Conservation (phyloP, 306 rosid species). For the Prinsepia uniflora region DNA sequence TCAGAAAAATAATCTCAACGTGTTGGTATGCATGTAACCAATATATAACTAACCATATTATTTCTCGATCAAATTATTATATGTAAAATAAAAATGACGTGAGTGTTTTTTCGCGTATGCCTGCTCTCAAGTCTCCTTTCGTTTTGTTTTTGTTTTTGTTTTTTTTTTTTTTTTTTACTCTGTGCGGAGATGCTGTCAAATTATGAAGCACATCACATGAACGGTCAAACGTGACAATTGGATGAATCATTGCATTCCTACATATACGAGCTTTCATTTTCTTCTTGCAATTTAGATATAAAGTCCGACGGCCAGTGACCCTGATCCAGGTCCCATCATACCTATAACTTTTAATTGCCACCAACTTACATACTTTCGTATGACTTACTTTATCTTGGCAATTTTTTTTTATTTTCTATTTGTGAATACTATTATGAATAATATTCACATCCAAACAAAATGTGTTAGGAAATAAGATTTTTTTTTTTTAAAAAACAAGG, state of each 20-base stretch:
- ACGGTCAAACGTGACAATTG: slow-evolving; percentile 43
- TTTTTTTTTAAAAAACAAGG: no score
- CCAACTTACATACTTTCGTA: neutral
- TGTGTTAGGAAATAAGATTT: no score
- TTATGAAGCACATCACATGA: slow-evolving; percentile 36
- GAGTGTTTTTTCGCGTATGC: no score
- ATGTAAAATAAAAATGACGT: no score
- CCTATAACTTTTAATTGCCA: neutral
- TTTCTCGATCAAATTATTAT: no score
- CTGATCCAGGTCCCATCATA: neutral
- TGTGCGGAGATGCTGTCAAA: slow-evolving; percentile 33
- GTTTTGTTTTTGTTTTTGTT: neutral
- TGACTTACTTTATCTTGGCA: neutral
- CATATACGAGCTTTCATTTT: neutral
- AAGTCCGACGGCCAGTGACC: neutral
- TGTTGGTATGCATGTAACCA: no score
- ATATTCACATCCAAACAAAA: no score
- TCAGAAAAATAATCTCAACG: no score
- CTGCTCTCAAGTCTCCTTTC: no score
- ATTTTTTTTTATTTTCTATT: neutral
- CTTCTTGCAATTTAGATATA: neutral
- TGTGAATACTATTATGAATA: neutral
- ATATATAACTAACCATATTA: no score
- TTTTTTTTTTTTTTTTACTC: no score
- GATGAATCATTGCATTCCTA: slow-evolving; percentile 12